phyloP scores from a whole-genome alignment of 129 eudicot genomes.

The Heracleum sosnowskyi region DNA sequence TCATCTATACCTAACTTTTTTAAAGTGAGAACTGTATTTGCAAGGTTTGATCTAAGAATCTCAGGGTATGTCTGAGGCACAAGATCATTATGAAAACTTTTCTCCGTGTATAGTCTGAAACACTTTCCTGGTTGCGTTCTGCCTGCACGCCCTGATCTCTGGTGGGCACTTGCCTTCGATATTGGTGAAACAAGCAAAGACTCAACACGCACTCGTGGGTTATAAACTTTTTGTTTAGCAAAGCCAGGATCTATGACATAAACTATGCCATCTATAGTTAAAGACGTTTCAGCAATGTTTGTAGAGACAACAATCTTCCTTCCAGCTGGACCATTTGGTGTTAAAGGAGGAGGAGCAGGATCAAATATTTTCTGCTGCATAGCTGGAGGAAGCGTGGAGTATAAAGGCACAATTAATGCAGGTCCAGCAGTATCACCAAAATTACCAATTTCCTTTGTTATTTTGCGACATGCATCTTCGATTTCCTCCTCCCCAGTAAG shows the following conservation, averaged over 20 bases:
- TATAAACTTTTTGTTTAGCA: constrained; percentile 93
- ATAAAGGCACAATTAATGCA: constrained; percentile 71
- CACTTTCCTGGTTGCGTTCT: constrained; percentile 98
- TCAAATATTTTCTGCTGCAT: constrained; percentile 98
- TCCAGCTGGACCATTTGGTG: constrained; percentile 85
- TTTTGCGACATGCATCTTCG: constrained; percentile 85
- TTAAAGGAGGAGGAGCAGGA: constrained; percentile 77
- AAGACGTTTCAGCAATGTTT: constrained; percentile 94
- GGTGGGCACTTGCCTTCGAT: constrained; percentile 97
- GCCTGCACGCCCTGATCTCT: constrained; percentile 98
- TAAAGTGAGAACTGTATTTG: constrained; percentile 85
- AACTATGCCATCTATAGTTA: constrained; percentile 95
- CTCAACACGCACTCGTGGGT: constrained; percentile 94
- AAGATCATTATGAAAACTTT: constrained; percentile 83
- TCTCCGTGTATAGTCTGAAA: constrained; percentile 86
- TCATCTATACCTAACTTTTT: constrained; percentile 96
- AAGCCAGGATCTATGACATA: constrained; percentile 97
- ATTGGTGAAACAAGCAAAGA: constrained; percentile 93
- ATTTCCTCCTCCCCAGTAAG: constrained; percentile 98
- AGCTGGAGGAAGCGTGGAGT: constrained; percentile 93
- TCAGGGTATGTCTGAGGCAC: constrained; percentile 94
- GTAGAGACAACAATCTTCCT: constrained; percentile 96
- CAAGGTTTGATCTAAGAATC: constrained; percentile 86
- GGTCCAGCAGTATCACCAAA: constrained; percentile 89
- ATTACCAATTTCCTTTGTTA: constrained; percentile 65